These are phyloP conservation scores for Nidula niveotomentosa DNA, from an alignment of 1,284 basidiomycete species.

Conservation along the genomic window DNA sequence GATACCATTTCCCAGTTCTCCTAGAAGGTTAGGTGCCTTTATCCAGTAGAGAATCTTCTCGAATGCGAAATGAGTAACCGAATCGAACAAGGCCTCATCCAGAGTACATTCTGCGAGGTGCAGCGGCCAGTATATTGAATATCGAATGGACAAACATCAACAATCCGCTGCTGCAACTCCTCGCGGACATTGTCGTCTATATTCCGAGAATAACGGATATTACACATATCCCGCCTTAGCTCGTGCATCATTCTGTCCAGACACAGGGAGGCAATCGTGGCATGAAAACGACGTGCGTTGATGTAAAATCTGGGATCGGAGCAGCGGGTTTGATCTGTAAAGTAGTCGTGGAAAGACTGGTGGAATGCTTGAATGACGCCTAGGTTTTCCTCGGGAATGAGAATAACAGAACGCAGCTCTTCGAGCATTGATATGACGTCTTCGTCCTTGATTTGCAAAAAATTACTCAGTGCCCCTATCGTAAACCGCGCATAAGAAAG, in stretches of 20 bases:
- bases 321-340: not conserved
- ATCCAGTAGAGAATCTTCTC: not conserved
- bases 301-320: not conserved
- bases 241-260: not conserved
- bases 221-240: not conserved
- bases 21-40: not conserved
- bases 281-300: not conserved
- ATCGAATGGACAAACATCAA: too few species aligned
- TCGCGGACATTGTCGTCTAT: not conserved
- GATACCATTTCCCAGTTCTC: not conserved
- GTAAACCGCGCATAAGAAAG: not conserved
- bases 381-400: not conserved
- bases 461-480: not conserved
- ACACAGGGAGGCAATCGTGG: not conserved
- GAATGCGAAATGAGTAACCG: not conserved
- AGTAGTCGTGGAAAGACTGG: not conserved
- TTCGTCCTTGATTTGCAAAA: not conserved
- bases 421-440: not conserved
- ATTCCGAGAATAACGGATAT: not conserved
- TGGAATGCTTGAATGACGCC: not conserved
- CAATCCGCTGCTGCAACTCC: too few species aligned
- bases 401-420: not conserved
- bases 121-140: not conserved
- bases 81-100: not conserved
- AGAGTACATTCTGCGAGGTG: not conserved